Evolutionary conservation across 768 basidiomycete genomes (phyloP).

Genomic region (Boletus rex-veris): DNA sequence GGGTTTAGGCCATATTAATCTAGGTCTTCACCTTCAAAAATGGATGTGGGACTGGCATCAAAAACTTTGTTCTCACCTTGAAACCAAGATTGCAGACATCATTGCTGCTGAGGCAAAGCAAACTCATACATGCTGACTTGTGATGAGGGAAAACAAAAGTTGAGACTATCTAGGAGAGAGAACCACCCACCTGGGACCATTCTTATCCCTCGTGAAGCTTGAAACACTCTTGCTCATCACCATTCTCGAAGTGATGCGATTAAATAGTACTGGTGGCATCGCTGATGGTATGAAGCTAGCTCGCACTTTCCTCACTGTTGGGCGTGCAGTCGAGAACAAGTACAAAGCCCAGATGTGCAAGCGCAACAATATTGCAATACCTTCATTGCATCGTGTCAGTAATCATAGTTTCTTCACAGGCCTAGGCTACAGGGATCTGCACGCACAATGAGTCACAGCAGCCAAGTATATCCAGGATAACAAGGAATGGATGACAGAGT

Average conservation of each 20-base stretch:
- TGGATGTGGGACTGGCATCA: conserved; percentile 91
- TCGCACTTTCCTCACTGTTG: conserved; percentile 73
- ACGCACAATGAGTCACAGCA: conserved; percentile 62
- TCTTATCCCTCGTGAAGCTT: conserved; percentile 68
- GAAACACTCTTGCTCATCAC: conserved; percentile 84
- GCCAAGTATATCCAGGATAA: conserved; percentile 61
- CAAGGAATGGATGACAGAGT: conserved; percentile 74
- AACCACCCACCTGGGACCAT: conserved; percentile 52
- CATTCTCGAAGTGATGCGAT: conserved; percentile 83
- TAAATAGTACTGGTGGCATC: conserved; percentile 75
- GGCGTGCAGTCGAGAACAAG: conserved; percentile 84
- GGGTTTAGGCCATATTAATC: conserved; percentile 47
- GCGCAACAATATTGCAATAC: conserved; percentile 54
- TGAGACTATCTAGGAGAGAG: conserved; percentile 10
- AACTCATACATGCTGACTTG: conserved; percentile 12
- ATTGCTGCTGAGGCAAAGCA: conserved; percentile 33
- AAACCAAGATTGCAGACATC: conserved; percentile 49
- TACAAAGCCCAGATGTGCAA: conserved; percentile 82
- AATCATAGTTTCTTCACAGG: conserved; percentile 51
- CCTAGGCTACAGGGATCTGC: conserved; percentile 57
- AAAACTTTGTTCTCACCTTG: conserved; percentile 49
- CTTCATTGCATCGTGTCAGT: conserved; percentile 28
- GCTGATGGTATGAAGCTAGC: conserved; percentile 86
- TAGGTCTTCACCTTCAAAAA: conserved; percentile 51
- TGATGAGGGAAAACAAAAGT: background rate